Base-by-base conservation (phyloP, 345 rosid genomes). In the Kernera saxatilis region DNA sequence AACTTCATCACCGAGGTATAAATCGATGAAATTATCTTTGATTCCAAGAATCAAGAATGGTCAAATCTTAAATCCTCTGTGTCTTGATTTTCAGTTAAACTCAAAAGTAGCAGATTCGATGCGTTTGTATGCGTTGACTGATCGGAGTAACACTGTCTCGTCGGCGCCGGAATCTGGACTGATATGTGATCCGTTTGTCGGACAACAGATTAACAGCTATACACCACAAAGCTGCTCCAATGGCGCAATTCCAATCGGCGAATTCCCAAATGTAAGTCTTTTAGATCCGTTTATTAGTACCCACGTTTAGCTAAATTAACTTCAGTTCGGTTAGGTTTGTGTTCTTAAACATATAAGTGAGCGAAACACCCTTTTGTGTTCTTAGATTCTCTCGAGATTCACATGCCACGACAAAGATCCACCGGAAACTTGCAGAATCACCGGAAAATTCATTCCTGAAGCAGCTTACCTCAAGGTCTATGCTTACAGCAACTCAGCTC, bases 171-270 rank as follows among this genome's bases (percentile, higher is more conserved):
- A 29, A 23, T 54, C 18, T 17, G 51, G 71, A 62, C 70, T 41
- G 52, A 78, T 88, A 17, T 85, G 95, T 62, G 81, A 83, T 56
- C 95, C 92, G n/a, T 88, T 88, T 53, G 64, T 82, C 2, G 84
- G 81, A 53, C 64, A 83, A 50, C 83, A 82, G 3, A 41, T 72
- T 27, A 81, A 83, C 73, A 58, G 60, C 50, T 86, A 74, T 55
- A 64, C 37, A 6, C 84, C 86, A 5, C 74, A 69, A 25, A 60
- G 32, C 17, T 86, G 95, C 75, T 37, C 87, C 8, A 58, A 72
- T 17, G 49, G 70, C 26, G 70, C 80, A 56, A 77, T 86, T 41
- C 77, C 73, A 1, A 72, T 88, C 3, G 78, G 83, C 3, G 63
- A 85, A 17, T 73, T 86, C 60, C 84, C 88, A 11, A 70, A 78